Conservation (phyloP, 2,329 filamentous ascomycete species). For the Stachybotrys elegans region DNA sequence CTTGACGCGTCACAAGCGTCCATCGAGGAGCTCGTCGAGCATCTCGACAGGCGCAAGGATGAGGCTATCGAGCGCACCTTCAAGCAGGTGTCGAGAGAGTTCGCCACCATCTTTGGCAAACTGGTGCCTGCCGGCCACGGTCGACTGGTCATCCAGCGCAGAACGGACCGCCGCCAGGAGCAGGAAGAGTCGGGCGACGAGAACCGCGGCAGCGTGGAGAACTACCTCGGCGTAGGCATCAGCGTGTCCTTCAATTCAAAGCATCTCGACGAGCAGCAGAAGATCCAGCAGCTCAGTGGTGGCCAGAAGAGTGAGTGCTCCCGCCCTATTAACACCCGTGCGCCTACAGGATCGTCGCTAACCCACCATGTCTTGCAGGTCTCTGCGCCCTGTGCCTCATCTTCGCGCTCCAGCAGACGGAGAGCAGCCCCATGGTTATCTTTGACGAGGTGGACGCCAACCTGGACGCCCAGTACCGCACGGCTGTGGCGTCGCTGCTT, state of each 20-base stretch:
- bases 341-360: slow-evolving; percentile 3
- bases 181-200: slow-evolving; percentile 61
- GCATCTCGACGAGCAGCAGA: slow-evolving; percentile 89
- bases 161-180: slow-evolving; percentile 66
- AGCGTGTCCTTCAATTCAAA: slow-evolving; percentile 98
- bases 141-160: slow-evolving; percentile 85
- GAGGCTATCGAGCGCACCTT: slow-evolving; percentile 98
- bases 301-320: slow-evolving; percentile 85
- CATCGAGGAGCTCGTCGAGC: slow-evolving; percentile 87
- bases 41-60: slow-evolving; percentile 92
- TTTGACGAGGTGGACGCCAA: slow-evolving; percentile 99
- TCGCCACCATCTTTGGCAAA: slow-evolving; percentile 87
- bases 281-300: slow-evolving; percentile 93
- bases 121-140: slow-evolving; percentile 92
- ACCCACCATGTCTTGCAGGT: slow-evolving; percentile 43
- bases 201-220: slow-evolving; percentile 73
- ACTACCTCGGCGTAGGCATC: slow-evolving; percentile 94
- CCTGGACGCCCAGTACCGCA: slow-evolving; percentile 94
- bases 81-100: slow-evolving; percentile 93
- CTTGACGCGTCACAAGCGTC: slow-evolving; percentile 80
- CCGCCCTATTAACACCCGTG: not conserved
- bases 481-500: slow-evolving; percentile 86
- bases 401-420: slow-evolving; percentile 97
- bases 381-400: slow-evolving; percentile 95
- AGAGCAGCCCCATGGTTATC: slow-evolving; percentile 96